Percentiles rank a stretch among this genome's conserved stretches.
phyloP scores from a whole-genome alignment of 257 asterid genomes.

The Capsicum baccatum region DNA sequence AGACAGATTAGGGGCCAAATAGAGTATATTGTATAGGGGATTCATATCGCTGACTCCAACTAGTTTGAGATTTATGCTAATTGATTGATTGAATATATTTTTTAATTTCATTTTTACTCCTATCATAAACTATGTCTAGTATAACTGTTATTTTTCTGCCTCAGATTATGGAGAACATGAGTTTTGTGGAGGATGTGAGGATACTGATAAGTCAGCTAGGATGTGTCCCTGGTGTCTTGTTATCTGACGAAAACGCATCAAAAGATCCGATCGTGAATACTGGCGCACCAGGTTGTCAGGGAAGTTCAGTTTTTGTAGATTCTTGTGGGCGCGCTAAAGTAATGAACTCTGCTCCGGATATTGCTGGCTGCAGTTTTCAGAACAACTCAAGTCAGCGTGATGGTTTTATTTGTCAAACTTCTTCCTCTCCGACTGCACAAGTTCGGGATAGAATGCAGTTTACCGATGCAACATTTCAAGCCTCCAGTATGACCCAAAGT shows the following conservation, averaged over 20 bases:
- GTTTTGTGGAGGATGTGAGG: constrained; percentile 65
- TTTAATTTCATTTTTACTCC: no score
- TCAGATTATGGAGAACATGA: constrained; percentile 75
- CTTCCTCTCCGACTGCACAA: constrained; percentile 40
- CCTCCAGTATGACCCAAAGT: constrained; percentile 30
- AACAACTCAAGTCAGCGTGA: constrained; percentile 12
- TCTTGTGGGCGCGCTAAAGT: neutral
- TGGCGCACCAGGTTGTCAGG: constrained; percentile 47
- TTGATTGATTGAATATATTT: no score
- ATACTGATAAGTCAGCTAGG: constrained; percentile 70
- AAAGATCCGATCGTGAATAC: constrained; percentile 45
- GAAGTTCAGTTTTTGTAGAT: constrained; percentile 39
- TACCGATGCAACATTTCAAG: constrained; percentile 39
- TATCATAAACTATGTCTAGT: neutral
- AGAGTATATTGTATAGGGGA: neutral
- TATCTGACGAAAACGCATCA: constrained; percentile 51
- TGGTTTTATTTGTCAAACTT: constrained; percentile 35
- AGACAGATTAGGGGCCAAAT: neutral
- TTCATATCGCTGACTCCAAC: no score
- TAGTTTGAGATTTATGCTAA: no score
- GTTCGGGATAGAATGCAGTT: constrained; percentile 38
- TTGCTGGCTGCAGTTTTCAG: constrained; percentile 27
- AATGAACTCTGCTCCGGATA: constrained; percentile 12
- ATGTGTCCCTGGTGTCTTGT: constrained; percentile 58
- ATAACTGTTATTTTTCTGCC: constrained; percentile 25